Evolutionary conservation across 2,329 filamentous ascomycete genomes (phyloP).

Genomic region (Fusarium sp.): DNA sequence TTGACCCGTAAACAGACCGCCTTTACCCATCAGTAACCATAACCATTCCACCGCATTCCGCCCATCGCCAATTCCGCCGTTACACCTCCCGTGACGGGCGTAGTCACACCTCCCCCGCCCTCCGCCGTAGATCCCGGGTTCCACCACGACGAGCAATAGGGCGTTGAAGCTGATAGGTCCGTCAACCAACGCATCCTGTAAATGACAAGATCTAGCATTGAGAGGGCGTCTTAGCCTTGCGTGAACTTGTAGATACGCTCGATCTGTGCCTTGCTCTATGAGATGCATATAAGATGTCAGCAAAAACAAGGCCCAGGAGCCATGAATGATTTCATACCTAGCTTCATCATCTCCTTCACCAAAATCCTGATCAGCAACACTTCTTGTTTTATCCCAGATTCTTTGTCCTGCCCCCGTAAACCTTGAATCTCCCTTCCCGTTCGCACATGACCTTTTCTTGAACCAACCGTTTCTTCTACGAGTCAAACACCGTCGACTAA

Average conservation of each 20-base stretch:
- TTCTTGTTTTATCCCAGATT: constrained; percentile 8
- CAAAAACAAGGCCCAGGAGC: not conserved
- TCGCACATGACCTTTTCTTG: constrained; percentile 32
- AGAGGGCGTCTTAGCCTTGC: constrained; percentile 29
- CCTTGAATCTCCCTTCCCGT: constrained; percentile 19
- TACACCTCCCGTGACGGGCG: constrained; percentile 28
- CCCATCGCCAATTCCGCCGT: constrained; percentile 22
- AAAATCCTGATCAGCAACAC: constrained; percentile 1
- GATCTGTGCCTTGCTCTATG: constrained; percentile 5
- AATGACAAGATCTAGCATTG: constrained; percentile 35
- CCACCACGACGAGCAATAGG: constrained; percentile 41
- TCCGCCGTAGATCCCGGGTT: constrained; percentile 35
- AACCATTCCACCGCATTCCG: constrained; percentile 2
- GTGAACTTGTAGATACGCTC: not conserved
- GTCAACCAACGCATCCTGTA: constrained; percentile 23
- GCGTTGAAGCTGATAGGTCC: constrained; percentile 37
- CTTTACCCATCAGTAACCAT: constrained; percentile 27
- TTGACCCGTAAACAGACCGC: constrained; percentile 30
- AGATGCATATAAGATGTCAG: constrained; percentile 20
- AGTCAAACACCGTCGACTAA: constrained; percentile 28
- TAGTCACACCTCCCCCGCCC: constrained; percentile 21
- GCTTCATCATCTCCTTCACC: not conserved
- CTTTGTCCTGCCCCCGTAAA: constrained; percentile 32
- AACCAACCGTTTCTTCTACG: constrained; percentile 33
- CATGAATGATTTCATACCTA: not conserved